Conservation (phyloP, 805 yeast species). For the Ogataea methylovora region DNA sequence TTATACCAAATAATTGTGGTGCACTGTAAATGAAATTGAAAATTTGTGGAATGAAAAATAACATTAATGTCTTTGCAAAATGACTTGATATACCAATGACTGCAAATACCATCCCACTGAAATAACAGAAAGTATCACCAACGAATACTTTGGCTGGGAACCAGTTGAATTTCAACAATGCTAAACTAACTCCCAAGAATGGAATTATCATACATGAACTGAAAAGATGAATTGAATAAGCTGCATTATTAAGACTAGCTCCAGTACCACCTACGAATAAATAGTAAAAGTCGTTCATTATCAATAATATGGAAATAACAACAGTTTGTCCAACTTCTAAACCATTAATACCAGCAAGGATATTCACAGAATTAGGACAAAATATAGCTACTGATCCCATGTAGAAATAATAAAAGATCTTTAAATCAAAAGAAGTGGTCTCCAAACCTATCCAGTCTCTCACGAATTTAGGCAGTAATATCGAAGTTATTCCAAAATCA, state of each 20-base stretch:
- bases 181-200: conserved; percentile 76
- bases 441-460: conserved; percentile 31
- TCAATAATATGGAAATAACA: conserved; percentile 61
- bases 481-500: conserved; percentile 87
- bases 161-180: conserved; percentile 73
- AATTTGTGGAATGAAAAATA: conserved; percentile 87
- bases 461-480: conserved; percentile 71
- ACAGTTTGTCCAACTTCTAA: conserved; percentile 93
- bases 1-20: conserved; percentile 83
- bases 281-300: conserved; percentile 74
- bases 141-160: conserved; percentile 92
- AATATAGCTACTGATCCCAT: conserved; percentile 91
- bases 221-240: conserved; percentile 75
- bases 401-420: conserved; percentile 72
- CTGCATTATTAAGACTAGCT: conserved; percentile 31
- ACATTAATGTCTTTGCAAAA: conserved; percentile 83
- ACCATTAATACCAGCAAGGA: conserved; percentile 94
- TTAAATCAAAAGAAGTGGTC: conserved; percentile 57
- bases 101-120: conserved; percentile 98
- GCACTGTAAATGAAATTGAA: conserved; percentile 81
- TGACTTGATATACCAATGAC: conserved; percentile 95
- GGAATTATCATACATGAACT: conserved; percentile 79
- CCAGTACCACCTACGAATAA: conserved; percentile 27
- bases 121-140: conserved; percentile 97
- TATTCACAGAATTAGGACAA: conserved; percentile 93